Conservation (phyloP, 2,329 filamentous ascomycete genomes). For the Pseudogymnoascus sp. region DNA sequence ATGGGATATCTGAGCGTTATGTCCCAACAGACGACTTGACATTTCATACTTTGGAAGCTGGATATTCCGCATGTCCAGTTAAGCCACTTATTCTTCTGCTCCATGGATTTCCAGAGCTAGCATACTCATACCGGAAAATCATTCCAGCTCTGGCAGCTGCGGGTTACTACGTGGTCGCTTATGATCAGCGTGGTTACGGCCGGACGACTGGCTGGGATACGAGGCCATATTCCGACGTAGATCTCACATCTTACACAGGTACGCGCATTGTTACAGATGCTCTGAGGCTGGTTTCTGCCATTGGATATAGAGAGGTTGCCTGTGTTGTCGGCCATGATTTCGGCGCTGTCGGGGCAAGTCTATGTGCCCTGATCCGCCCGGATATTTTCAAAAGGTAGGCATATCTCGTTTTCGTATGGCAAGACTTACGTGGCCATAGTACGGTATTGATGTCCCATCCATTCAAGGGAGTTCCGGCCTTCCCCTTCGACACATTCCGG, state of each 20-base stretch:
- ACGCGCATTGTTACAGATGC: conserved; percentile 55
- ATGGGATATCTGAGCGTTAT: conserved; percentile 47
- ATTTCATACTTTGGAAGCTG: conserved; percentile 54
- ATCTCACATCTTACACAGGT: conserved; percentile 49
- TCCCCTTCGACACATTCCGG: conserved; percentile 42
- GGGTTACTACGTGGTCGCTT: conserved; percentile 59
- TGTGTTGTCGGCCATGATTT: conserved; percentile 62
- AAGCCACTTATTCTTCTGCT: conserved; percentile 53
- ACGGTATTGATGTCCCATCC: conserved; percentile 60
- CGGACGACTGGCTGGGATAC: conserved; percentile 55
- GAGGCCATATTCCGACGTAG: conserved; percentile 41
- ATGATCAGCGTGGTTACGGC: conserved; percentile 62
- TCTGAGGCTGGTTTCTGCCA: conserved; percentile 50
- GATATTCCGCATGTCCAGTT: conserved; percentile 32
- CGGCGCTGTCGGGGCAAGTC: conserved; percentile 52
- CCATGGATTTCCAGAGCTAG: conserved; percentile 62
- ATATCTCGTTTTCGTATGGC: neutral
- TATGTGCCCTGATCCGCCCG: conserved; percentile 53
- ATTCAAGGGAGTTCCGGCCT: conserved; percentile 44
- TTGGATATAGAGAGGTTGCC: conserved; percentile 51
- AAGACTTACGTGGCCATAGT: conserved; percentile 14
- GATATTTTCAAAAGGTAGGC: conserved; percentile 52
- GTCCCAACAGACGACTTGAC: conserved; percentile 52
- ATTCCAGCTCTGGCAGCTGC: conserved; percentile 49
- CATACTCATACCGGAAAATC: conserved; percentile 61